These are phyloP conservation scores for Pichia sp. DNA, from an alignment of 1,139 yeast genomes.

Conservation along the genomic window DNA sequence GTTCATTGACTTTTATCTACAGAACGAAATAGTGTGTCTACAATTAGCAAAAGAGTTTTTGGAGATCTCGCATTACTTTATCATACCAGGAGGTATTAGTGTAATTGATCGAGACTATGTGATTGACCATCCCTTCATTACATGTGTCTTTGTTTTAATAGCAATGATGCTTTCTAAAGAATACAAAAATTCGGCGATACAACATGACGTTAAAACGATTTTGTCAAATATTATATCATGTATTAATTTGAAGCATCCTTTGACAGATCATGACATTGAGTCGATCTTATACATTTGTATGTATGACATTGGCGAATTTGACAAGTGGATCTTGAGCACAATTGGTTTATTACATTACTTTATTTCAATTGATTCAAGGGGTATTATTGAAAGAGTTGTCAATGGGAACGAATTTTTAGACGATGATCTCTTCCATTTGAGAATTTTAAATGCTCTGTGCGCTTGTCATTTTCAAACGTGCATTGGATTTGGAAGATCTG, in stretches of 20 bases:
- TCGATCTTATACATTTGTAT: constrained; percentile 43
- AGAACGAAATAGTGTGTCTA: constrained; percentile 32
- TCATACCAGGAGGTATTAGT: constrained; percentile 45
- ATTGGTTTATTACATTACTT: constrained; percentile 40
- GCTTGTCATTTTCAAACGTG: constrained; percentile 41
- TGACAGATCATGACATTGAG: constrained; percentile 47
- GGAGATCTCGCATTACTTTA: constrained; percentile 43
- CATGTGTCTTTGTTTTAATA: constrained; percentile 40
- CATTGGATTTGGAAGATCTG: constrained; percentile 37
- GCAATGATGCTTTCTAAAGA: constrained; percentile 46
- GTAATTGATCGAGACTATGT: constrained; percentile 35
- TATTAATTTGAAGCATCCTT: constrained; percentile 30
- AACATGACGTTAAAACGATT: constrained; percentile 34
- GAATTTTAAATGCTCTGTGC: constrained; percentile 42
- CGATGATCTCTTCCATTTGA: constrained; percentile 38
- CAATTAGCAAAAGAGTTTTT: constrained; percentile 34
- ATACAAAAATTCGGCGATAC: constrained; percentile 36
- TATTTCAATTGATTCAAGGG: constrained; percentile 33
- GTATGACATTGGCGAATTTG: constrained; percentile 41
- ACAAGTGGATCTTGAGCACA: constrained; percentile 40
- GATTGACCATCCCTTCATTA: constrained; percentile 37
- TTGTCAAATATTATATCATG: constrained; percentile 33
- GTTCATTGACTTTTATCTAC: constrained; percentile 35
- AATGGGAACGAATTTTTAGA: constrained; percentile 22
- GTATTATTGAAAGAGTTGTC: constrained; percentile 30